phyloP scores from a whole-genome alignment of 148 eudicot genomes.

The Talinum fruticosum region DNA sequence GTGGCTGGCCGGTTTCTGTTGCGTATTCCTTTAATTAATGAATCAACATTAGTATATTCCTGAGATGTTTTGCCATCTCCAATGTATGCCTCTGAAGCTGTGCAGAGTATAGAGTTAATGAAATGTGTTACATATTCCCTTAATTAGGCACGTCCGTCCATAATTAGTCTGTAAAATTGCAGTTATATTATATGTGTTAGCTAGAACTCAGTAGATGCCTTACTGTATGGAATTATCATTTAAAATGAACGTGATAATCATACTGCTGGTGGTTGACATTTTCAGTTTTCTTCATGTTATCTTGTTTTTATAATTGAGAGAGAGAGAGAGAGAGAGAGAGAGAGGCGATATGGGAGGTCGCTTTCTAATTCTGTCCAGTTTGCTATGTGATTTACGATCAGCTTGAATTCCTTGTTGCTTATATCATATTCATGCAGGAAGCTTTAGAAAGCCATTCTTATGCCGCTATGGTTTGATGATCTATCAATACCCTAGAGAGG shows the following conservation, averaged over 20 bases:
- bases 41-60: conserved; percentile 7
- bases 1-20: conserved; percentile 23
- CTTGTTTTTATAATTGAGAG: not conserved
- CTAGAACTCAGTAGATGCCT: not conserved
- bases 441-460: not conserved
- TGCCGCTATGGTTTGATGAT: not conserved
- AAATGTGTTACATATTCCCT: too few relatives aligned
- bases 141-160: not conserved
- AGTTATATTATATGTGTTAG: not conserved
- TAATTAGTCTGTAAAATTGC: not conserved
- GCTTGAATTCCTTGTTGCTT: not conserved
- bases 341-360: too few relatives aligned
- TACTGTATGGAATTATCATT: not conserved
- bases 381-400: not conserved
- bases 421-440: not conserved
- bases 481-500: not conserved
- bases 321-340: not conserved
- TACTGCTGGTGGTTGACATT: not conserved
- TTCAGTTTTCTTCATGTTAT: not conserved
- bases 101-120: conserved; percentile 1
- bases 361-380: not conserved
- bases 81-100: conserved; percentile 2
- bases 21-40: conserved; percentile 10
- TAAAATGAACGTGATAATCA: not conserved
- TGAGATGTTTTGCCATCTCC: not conserved